phyloP scores from a whole-genome alignment of 2,329 filamentous ascomycete genomes.

The Penicillium sp. region DNA sequence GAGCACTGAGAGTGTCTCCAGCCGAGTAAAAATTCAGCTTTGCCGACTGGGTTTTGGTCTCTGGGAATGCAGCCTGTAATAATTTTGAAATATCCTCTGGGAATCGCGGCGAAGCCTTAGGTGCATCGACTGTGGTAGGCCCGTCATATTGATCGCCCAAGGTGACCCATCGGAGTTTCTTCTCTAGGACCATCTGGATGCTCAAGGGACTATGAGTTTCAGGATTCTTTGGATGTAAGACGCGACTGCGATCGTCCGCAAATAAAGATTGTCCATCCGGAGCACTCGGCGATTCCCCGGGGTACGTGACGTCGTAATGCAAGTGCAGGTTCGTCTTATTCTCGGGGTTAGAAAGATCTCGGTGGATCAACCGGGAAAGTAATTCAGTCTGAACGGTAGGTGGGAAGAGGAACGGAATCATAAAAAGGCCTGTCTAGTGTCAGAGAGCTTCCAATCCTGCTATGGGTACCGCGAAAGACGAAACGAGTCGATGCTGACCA shows the following conservation, averaged over 20 bases:
- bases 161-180: conserved; percentile 86
- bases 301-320: conserved; percentile 67
- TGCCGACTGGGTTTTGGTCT: conserved; percentile 75
- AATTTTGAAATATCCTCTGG: conserved; percentile 66
- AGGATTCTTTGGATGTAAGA: conserved; percentile 59
- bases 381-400: conserved; percentile 61
- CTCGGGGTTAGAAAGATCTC: conserved; percentile 63
- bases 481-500: conserved; percentile 28
- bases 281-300: conserved; percentile 21
- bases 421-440: conserved; percentile 61
- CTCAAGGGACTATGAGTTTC: conserved; percentile 67
- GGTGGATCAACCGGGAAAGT: conserved; percentile 68
- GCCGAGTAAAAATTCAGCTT: conserved; percentile 92
- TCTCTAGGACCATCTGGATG: conserved; percentile 63
- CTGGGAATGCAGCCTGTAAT: conserved; percentile 65
- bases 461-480: conserved; percentile 6
- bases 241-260: conserved; percentile 43
- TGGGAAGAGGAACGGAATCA: conserved; percentile 70
- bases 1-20: conserved; percentile 83
- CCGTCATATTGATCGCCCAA: conserved; percentile 95
- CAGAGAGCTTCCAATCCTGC: conserved; percentile 14
- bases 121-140: conserved; percentile 78
- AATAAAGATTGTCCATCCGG: conserved; percentile 45
- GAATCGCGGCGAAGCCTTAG: conserved; percentile 61
- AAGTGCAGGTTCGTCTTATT: conserved; percentile 90